Evolutionary conservation across 176 grass and related monocot genomes (phyloP).

Genomic region (Cenchrus fungigraminus): DNA sequence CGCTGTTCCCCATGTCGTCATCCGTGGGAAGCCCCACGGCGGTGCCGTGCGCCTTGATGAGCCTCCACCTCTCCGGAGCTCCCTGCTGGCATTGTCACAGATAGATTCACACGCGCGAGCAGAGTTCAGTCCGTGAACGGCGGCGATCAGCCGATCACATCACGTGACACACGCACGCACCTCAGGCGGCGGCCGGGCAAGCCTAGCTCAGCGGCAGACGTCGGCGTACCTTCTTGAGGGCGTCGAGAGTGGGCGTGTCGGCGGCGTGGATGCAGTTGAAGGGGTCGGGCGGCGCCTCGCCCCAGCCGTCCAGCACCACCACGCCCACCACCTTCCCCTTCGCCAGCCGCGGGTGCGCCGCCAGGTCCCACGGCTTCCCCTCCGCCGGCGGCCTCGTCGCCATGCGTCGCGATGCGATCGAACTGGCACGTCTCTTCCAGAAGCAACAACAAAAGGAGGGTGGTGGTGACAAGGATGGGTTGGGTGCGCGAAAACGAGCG

Average conservation of each 20-base stretch:
- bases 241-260: conserved; percentile 61
- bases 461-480: not conserved
- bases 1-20: conserved; percentile 97
- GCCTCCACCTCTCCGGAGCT: conserved; percentile 72
- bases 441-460: not conserved
- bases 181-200: not conserved
- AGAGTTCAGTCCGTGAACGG: not conserved
- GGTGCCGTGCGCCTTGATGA: conserved; percentile 81
- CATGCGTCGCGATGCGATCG: conserved; percentile 1
- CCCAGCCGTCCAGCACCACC: conserved; percentile 80
- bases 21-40: conserved; percentile 82
- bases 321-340: conserved; percentile 67
- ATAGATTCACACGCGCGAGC: too few relatives aligned
- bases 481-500: not conserved
- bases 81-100: conserved; percentile 47
- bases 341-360: conserved; percentile 47
- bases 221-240: conserved; percentile 52
- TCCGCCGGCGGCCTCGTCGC: conserved; percentile 30
- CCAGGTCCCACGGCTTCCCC: conserved; percentile 59
- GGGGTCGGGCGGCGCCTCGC: conserved; percentile 59
- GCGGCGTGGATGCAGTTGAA: conserved; percentile 76
- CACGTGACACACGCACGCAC: not conserved
- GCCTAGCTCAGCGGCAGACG: not conserved
- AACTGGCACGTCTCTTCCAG: not conserved
- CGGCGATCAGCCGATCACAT: not conserved